These are phyloP conservation scores for Apiospora kogelbergensis DNA, from an alignment of 2,329 filamentous ascomycete species.

Conservation along the genomic window DNA sequence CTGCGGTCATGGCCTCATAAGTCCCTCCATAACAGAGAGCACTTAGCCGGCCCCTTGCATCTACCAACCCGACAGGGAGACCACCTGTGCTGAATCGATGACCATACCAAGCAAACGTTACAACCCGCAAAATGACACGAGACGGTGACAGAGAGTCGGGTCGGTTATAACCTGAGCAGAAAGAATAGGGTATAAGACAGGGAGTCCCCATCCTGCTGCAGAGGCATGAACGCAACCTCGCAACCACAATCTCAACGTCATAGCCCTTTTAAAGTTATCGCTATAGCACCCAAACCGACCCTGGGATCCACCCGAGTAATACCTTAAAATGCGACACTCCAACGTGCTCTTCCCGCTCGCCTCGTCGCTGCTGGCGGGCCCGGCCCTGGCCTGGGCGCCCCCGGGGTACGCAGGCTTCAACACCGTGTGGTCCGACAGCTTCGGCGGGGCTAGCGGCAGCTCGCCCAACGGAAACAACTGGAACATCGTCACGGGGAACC, in stretches of 20 bases:
- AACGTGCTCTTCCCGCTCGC: background rate
- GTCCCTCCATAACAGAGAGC: background rate
- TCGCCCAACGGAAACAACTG: conserved; percentile 39
- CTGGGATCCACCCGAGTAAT: background rate
- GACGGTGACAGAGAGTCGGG: background rate
- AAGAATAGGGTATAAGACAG: background rate
- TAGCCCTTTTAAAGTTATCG: background rate
- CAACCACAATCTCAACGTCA: background rate
- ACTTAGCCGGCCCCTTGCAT: background rate
- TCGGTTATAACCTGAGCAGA: background rate
- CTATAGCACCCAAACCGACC: background rate
- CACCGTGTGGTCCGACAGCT: conserved; percentile 21
- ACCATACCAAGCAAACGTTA: background rate
- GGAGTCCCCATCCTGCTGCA: background rate
- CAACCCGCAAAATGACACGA: background rate
- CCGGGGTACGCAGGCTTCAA: background rate
- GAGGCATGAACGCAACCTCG: background rate
- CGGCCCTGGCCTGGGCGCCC: conserved; percentile 9
- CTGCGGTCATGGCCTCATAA: background rate
- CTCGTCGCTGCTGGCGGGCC: background rate
- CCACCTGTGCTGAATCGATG: background rate
- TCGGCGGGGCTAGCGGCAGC: conserved; percentile 40
- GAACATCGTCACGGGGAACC: conserved; percentile 42
- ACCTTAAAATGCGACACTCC: background rate
- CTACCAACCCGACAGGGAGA: background rate